A percentile compares a stretch with the other conserved stretches of the same genome.
Evolutionary conservation across 75 land plant genomes (phyloP).

Genomic region (Isoetes taiwanensis): DNA sequence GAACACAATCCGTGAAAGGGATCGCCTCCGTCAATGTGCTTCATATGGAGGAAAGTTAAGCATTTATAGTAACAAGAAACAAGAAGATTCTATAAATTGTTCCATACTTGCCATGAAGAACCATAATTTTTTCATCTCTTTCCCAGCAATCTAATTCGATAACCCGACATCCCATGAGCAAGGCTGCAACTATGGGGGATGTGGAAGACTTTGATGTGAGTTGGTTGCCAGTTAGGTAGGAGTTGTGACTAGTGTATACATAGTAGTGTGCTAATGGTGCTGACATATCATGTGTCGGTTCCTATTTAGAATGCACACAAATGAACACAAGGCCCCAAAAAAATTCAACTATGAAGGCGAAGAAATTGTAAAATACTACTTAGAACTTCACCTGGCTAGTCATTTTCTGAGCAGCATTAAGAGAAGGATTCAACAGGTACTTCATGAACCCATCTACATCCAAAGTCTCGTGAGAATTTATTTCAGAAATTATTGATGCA

Average conservation of each 20-base stretch:
- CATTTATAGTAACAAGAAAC: neutral
- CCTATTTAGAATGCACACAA: neutral
- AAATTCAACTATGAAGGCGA: neutral
- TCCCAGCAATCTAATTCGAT: constrained; percentile 35
- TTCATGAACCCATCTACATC: constrained; percentile 13
- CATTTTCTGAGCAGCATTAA: constrained; percentile 17
- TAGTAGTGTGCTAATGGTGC: constrained; percentile 25
- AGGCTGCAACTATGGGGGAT: constrained; percentile 15
- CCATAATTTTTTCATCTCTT: constrained; percentile 10
- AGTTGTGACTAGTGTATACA: constrained; percentile 25
- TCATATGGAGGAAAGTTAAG: constrained; percentile 1
- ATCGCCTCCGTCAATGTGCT: constrained; percentile 22
- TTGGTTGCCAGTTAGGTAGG: constrained; percentile 32
- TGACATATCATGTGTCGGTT: constrained; percentile 23
- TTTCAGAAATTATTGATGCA: constrained; percentile 9
- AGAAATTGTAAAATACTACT: neutral
- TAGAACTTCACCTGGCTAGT: neutral
- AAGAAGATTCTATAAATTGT: neutral
- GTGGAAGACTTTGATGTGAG: constrained; percentile 22
- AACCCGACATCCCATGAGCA: constrained; percentile 23
- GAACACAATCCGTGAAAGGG: constrained; percentile 15
- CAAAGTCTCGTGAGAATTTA: constrained; percentile 5
- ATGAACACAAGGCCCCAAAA: neutral
- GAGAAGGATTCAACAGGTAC: constrained; percentile 9
- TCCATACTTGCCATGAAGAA: constrained; percentile 20